Evolutionary conservation across 2,329 filamentous ascomycete genomes (phyloP), one percentile per base, ranked within the genome.

Genomic region (Alternaria rosae): DNA sequence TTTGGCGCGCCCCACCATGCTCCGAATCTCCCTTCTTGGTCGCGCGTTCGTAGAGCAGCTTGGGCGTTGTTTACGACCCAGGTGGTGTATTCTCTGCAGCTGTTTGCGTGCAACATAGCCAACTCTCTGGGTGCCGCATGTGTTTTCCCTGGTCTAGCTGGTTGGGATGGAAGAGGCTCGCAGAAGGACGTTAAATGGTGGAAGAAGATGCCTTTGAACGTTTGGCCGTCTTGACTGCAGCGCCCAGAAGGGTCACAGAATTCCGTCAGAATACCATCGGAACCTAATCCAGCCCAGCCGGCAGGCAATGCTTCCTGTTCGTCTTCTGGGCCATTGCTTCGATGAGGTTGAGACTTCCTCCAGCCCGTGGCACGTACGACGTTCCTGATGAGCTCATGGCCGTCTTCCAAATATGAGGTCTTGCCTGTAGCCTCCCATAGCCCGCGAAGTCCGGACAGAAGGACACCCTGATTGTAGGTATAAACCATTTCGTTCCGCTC

Each of bases 201-300:
- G 80, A 97, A 97, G 83, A 94, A 97, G 59, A 97, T 94, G 26
- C 92, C 92, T 78, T 97, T 98, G 86, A 97, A 97, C 0, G 92
- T 93, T 72, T 97, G 94, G 0, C 86, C 86, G 70, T 98, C 87
- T 76, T 97, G 93, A 17, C 88, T 93, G 77, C 94, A 97, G 43
- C 82, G 85, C 4, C 88, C 92, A 17, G 81, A 82, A 3, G 89
- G 87, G 76, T 98, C 94, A 75, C 94, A 97, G 35, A 85, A 81
- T 50, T 98, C 94, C 76, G 97, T 93, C 43, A 98, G 80, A 26
- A 97, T 86, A 2, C 94, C 94, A 17, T 86, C 86, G 5, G 91
- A 87, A 25, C 94, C 94, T 0, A 97, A 84, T 0, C 93, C 92
- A 41, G 85, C 82, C 92, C 92, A 96, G 6, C 52, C 30, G 1